These are phyloP conservation scores for Plasmodium falciparum DNA, from an alignment of 169 alveolate genomes.

Conservation along the genomic window DNA sequence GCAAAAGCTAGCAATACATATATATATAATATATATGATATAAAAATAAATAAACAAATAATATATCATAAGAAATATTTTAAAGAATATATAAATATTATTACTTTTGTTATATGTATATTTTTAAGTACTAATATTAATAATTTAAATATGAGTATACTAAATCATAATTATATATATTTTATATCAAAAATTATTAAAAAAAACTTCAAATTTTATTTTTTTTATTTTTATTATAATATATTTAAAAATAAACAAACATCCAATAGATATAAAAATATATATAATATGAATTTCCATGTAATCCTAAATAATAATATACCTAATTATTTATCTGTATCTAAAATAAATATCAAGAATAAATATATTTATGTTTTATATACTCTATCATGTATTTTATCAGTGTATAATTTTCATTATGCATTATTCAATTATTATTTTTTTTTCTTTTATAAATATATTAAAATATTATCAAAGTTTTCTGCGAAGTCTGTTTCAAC, in stretches of 20 bases:
- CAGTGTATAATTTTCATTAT: conserved; percentile 49
- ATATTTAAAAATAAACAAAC: conserved; percentile 33
- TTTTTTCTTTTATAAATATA: conserved; percentile 37
- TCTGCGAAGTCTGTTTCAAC: conserved; percentile 8
- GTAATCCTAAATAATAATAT: conserved; percentile 8
- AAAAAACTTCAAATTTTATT: conserved; percentile 61
- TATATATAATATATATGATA: conserved; percentile 50
- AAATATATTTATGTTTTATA: conserved; percentile 50
- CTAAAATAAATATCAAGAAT: conserved; percentile 39
- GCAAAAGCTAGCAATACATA: conserved; percentile 42
- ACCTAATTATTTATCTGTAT: not conserved
- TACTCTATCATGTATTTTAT: conserved; percentile 39
- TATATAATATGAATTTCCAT: conserved; percentile 26
- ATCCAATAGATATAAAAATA: conserved; percentile 33
- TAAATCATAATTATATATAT: conserved; percentile 38
- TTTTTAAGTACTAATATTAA: conserved; percentile 54
- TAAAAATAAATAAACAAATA: conserved; percentile 13
- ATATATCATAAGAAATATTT: conserved; percentile 21
- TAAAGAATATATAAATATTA: conserved; percentile 43
- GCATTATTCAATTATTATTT: conserved; percentile 68
- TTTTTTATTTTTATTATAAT: conserved; percentile 53
- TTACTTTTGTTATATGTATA: conserved; percentile 26
- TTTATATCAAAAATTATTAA: conserved; percentile 48
- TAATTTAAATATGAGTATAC: conserved; percentile 44
- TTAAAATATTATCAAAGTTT: conserved; percentile 40